Conservation (phyloP, 805 yeast genomes). For the Saccharomyces mikatae region DNA sequence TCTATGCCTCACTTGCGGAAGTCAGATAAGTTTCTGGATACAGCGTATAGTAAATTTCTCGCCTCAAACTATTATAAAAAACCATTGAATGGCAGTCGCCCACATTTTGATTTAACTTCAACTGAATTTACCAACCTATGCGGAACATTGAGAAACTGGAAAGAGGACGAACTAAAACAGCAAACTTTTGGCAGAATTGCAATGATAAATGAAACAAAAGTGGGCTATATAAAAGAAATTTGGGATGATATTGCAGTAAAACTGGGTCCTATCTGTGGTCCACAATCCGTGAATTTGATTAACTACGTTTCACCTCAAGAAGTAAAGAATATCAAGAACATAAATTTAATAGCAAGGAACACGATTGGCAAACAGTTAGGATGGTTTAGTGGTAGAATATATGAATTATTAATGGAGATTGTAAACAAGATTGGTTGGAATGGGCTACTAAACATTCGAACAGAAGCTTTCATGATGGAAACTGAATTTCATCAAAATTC, state of each 20-base stretch:
- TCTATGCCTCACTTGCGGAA: conserved; percentile 25
- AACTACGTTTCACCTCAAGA: conserved; percentile 27
- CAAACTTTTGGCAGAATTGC: conserved; percentile 26
- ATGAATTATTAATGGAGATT: conserved; percentile 62
- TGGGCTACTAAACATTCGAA: conserved; percentile 53
- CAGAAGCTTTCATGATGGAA: conserved; percentile 74
- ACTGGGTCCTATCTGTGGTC: conserved; percentile 29
- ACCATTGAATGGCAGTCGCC: conserved; percentile 15
- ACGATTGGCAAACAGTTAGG: conserved; percentile 22
- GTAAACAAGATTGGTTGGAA: conserved; percentile 79
- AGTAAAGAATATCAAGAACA: conserved; percentile 21
- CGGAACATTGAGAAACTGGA: conserved; percentile 16
- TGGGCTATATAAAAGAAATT: conserved; percentile 18
- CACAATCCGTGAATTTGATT: conserved; percentile 23
- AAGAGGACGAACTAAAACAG: conserved; percentile 20
- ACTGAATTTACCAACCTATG: conserved; percentile 20
- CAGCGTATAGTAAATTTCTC: conserved; percentile 9
- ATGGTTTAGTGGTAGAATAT: conserved; percentile 38
- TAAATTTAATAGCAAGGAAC: conserved; percentile 23
- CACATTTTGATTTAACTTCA: conserved; percentile 14
- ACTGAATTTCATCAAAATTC: conserved; percentile 40
- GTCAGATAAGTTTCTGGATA: conserved; percentile 18
- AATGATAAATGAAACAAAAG: conserved; percentile 22
- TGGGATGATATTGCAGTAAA: conserved; percentile 22
- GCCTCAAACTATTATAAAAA: conserved; percentile 18